Conservation (phyloP, 1,284 basidiomycete genomes). For the Leucoagaricus sp. region DNA sequence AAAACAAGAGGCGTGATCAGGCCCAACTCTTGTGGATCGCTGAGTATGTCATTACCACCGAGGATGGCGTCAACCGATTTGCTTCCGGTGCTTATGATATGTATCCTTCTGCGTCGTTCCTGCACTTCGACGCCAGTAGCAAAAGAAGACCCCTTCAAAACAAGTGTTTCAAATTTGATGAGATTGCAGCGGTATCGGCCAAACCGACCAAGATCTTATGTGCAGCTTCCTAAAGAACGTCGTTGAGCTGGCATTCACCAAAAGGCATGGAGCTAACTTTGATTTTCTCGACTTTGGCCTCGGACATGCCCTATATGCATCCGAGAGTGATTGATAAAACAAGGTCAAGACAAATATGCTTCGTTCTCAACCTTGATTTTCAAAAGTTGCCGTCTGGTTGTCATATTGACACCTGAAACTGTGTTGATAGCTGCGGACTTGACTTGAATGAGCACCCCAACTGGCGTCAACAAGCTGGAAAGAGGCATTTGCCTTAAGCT, state of each 20-base stretch:
- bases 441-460: conserved; percentile 9
- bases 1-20: background rate
- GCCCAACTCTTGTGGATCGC: background rate
- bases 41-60: conserved; percentile 54
- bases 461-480: background rate
- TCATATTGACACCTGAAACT: conserved; percentile 82
- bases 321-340: background rate
- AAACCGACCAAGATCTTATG: conserved; percentile 73
- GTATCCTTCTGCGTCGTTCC: conserved; percentile 79
- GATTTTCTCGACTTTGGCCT: conserved; percentile 94
- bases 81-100: conserved; percentile 85
- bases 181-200: background rate
- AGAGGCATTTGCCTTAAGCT: conserved; percentile 70
- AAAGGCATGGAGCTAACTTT: conserved; percentile 54
- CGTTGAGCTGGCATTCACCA: background rate
- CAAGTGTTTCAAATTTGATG: background rate
- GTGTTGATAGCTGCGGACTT: conserved; percentile 77
- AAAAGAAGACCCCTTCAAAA: conserved; percentile 78
- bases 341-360: conserved; percentile 19
- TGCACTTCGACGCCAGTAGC: conserved; percentile 88
- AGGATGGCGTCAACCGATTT: conserved; percentile 88
- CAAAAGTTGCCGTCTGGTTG: conserved; percentile 81
- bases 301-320: conserved; percentile 72
- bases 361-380: conserved; percentile 80
- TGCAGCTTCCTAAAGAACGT: conserved; percentile 69